Base-by-base conservation (phyloP, 2,329 filamentous ascomycete genomes). In the Triangularia verruculosa region DNA sequence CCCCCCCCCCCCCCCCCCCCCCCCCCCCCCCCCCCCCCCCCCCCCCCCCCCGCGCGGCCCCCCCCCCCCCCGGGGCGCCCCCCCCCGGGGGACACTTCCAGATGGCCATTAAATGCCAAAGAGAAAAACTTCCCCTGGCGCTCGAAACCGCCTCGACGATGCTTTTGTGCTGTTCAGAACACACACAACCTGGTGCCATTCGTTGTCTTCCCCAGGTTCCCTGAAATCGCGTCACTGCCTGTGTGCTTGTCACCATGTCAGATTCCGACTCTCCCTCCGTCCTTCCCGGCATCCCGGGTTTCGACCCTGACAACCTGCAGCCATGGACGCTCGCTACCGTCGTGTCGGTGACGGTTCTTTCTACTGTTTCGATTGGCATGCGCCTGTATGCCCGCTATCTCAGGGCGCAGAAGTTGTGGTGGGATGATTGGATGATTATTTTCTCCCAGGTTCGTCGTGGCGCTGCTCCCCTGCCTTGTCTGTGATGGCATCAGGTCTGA, bases 341-440 rank as follows among this genome's bases (percentile, higher is more conserved):
- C 28, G 72, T 72, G 9, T 74, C 76, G 1, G 73, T 82, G 65
- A 81, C 80, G 0, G 70, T 76, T 6, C 70, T 82, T 25, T 76
- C 79, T 1, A 65, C 78, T 17, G 39, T 74, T 1, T 70, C 74
- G 2, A 78, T 82, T 12, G 70, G 43, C n/a, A 69, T 82, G 13
- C 75, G 80, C 2, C 57, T 82, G 4, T 61, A 76, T 27, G 78
- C 78, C 61, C 78, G 80, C 11, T 74, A 74, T 57, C 70, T 80
- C 53, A 79, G 78, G 54, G 75, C 71, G 2, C 79, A 80, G 61
- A 69, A 71, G 63, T 68, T 82, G 4, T 82, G 80, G 80, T 82
- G 79, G 80, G 80, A 83, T 71, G 80, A 83, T 68, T 82, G 76
- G 69, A 74, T 80, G 70, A 79, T 83, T 61, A 62, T 82, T 0